Conservation (phyloP, 495 filamentous ascomycete species). For the Neurospora tetraspora region DNA sequence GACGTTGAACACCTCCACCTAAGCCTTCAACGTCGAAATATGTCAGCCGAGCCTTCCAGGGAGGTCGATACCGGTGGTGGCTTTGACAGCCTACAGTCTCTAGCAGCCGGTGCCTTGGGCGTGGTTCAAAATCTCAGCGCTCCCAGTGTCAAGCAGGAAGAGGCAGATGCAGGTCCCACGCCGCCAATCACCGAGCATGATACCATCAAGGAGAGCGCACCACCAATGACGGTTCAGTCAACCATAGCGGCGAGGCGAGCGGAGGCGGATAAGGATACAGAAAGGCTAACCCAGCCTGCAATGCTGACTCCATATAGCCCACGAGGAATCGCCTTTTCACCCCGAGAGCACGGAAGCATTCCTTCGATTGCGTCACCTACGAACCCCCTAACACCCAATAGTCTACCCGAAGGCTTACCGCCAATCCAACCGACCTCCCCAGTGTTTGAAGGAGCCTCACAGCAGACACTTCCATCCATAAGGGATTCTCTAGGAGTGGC, state of each 20-base stretch:
- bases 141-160: constrained; percentile 17
- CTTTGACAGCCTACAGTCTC: constrained; percentile 27
- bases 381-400: constrained; percentile 14
- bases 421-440: constrained; percentile 40
- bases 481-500: constrained; percentile 22
- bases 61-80: constrained; percentile 22
- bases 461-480: constrained; percentile 38
- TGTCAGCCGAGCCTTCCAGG: constrained; percentile 5
- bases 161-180: constrained; percentile 16
- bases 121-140: constrained; percentile 11
- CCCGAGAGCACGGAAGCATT: constrained; percentile 16
- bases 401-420: constrained; percentile 32
- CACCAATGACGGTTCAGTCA: constrained; percentile 10
- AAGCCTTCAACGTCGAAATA: constrained; percentile 1
- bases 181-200: constrained; percentile 20
- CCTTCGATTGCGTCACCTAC: constrained; percentile 22
- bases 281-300: constrained; percentile 7
- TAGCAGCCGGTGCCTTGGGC: constrained; percentile 29
- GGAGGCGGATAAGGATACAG: constrained; percentile 7
- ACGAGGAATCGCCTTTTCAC: constrained; percentile 15
- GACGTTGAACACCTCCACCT: constrained; percentile 4
- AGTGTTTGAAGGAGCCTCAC: constrained; percentile 28
- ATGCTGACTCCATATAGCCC: constrained; percentile 16
- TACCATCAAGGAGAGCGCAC: constrained; percentile 11
- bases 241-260: constrained; percentile 10